These are phyloP conservation scores for Aspergillus ustus DNA, from an alignment of 2,329 filamentous ascomycete genomes.

Conservation along the genomic window DNA sequence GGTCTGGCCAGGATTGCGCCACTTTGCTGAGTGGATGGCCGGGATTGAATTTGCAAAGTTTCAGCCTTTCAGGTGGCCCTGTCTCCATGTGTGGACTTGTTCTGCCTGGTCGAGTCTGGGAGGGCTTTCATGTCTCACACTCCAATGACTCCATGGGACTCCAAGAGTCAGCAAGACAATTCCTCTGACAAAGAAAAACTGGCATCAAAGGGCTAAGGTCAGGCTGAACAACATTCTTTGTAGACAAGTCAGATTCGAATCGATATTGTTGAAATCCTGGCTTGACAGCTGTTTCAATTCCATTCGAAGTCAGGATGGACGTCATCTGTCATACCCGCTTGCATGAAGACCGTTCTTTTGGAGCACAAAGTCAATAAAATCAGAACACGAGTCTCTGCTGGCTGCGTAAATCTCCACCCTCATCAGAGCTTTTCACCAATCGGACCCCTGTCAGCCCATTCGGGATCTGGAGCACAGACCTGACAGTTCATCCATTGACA, in stretches of 20 bases:
- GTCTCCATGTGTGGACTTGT: slow-evolving; percentile 1
- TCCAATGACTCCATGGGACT: no score
- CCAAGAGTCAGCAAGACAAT: background rate
- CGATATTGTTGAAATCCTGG: background rate
- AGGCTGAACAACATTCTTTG: background rate
- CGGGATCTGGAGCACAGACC: background rate
- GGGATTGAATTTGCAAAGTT: slow-evolving; percentile 12
- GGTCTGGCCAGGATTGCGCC: slow-evolving; percentile 10
- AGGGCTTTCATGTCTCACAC: background rate
- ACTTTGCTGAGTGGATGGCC: background rate
- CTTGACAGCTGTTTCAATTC: background rate
- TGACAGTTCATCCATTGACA: background rate
- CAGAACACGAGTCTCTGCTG: slow-evolving; percentile 1
- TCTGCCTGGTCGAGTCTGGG: background rate
- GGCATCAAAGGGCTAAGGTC: background rate
- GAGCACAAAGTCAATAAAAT: slow-evolving; percentile 2
- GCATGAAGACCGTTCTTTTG: slow-evolving; percentile 1
- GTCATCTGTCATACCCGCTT: slow-evolving; percentile 8
- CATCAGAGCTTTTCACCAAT: background rate
- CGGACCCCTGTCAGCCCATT: background rate
- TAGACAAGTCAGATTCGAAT: background rate
- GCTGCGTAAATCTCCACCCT: background rate
- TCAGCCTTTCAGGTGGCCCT: background rate
- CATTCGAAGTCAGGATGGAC: background rate
- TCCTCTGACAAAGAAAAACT: background rate